Base-by-base conservation (phyloP, 768 basidiomycete genomes). In the Rhodotorula kratochvilovae region DNA sequence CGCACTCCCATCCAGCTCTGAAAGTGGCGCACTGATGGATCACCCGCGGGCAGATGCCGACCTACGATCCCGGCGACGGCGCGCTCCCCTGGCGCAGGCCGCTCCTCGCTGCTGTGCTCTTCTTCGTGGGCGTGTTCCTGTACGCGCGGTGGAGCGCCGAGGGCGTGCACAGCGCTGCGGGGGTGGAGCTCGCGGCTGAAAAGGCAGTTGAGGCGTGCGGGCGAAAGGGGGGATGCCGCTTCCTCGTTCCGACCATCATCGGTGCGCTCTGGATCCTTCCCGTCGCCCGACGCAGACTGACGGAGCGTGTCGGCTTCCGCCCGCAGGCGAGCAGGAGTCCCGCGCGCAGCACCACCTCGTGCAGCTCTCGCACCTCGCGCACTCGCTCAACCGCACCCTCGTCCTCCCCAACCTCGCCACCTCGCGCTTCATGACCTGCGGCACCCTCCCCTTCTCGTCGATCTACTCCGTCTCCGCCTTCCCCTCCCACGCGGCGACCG, bases 301-400 rank as follows among this genome's bases (percentile, higher is more conserved):
- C n/a, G n/a, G n/a, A n/a, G n/a, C n/a, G n/a, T n/a, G n/a, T 13
- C 27, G 13, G 11, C 13, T 11, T 2, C 3, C 27, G 23, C 31
- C 3, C 46, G 25, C 31, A 53, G 51, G 12, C 33, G 68, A 70
- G 53, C 68, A 70, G 55, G 68, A 70, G 23, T 66, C 63, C 3
- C 64, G 65, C 31, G 69, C 53, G 12, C 53, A 61, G n/a, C 59
- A 56, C 19, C 69, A 70, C 59, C 42, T 70, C 29, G 42, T 66
- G n/a, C 64, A 65, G 43, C 63, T 70, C n/a, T 35, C 35, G 31
- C 59, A 48, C 46, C 69, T 70, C 59, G 51, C 69, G 2, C 42
- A 39, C 36, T 25, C 59, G n/a, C 63, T 70, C n/a, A 66, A 70
- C 45, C 63, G 69, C 29, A 70, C 69, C n/a, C 69, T 70, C n/a